Evolutionary conservation across 495 filamentous ascomycete genomes (phyloP), one percentile per base, ranked within the genome.

Genomic region (Penicillium mononematosum): DNA sequence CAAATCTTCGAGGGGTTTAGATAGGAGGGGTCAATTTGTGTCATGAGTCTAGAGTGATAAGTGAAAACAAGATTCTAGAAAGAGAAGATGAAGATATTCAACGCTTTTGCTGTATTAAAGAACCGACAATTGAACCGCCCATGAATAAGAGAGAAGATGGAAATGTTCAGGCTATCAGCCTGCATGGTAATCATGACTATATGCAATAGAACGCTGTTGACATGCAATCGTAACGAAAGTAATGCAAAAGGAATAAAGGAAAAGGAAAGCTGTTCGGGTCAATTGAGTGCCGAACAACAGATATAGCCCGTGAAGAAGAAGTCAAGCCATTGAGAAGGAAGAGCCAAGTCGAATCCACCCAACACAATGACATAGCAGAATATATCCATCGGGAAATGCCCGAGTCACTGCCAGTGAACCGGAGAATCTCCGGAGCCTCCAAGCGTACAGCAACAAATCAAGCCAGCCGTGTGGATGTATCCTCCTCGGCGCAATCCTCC

Each of bases 181-280:
- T 22, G 39, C 5, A 39, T 42, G 36, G 36, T 34, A 32, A 17
- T 41, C 41, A 43, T 42, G 41, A 47, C 50, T 56, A 45, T 38
- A 63, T 64, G 62, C 62, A 65, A 58, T 54, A 19, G 27, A 65
- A 62, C 59, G 62, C 62, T 59, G 50, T 49, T 47, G 25, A 58
- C 43, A 55, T 53, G 29, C 56, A 45, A 58, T 59, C 43, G 58
- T 50, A 39, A 49, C 38, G 17, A 44, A 10, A 45, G 29, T 48
- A 42, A 45, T 41, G 45, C 24, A n/a, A 49, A 56, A 9, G 11
- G 19, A 44, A 49, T 51, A 17, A 46, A 45, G 4, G 47, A 55
- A 58, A 41, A 11, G 43, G 43, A 48, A 47, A 25, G 16, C 44
- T 27, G 22, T 46, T 46, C 9, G 24, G 14, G 24, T 39, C 36